Percentiles rank a stretch among this genome's conserved stretches.
Evolutionary conservation across 2,329 filamentous ascomycete genomes (phyloP).

Genomic region (Venturiaceae sp.): DNA sequence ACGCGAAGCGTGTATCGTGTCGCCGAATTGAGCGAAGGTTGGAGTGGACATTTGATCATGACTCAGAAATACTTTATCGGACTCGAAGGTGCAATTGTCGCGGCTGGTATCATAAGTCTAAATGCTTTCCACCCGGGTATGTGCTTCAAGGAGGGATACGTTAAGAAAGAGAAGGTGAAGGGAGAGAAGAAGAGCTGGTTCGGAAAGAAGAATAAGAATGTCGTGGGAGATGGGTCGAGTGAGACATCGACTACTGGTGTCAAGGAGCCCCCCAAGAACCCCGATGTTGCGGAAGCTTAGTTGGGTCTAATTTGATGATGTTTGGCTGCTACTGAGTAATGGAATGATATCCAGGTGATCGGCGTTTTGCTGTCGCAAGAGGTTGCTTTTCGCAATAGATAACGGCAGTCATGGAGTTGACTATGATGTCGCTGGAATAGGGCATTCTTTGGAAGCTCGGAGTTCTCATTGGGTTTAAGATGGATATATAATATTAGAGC

Average conservation of each 20-base stretch:
- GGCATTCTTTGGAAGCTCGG: background rate
- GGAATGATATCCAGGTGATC: background rate
- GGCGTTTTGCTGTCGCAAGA: background rate
- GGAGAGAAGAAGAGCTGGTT: background rate
- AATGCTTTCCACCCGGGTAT: constrained; percentile 26
- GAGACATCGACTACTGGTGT: background rate
- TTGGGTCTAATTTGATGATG: background rate
- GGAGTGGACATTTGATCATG: constrained; percentile 47
- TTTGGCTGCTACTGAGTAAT: background rate
- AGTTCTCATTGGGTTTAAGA: background rate
- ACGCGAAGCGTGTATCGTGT: constrained; percentile 57
- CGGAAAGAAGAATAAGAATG: background rate
- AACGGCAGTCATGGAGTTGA: background rate
- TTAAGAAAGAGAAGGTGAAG: background rate
- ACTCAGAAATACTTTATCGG: constrained; percentile 28
- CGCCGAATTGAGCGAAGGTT: constrained; percentile 56
- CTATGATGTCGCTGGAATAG: too few relatives aligned
- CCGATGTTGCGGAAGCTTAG: background rate
- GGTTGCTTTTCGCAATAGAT: background rate
- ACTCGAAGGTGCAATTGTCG: constrained; percentile 24
- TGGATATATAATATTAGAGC: background rate
- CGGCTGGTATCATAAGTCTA: constrained; percentile 21
- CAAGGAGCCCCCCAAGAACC: background rate
- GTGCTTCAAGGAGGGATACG: constrained; percentile 23
- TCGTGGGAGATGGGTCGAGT: background rate